A percentile compares a stretch with the other conserved stretches of the same genome.
These are phyloP conservation scores for Nyssa sinensis DNA, from an alignment of 148 eudicot genomes.

Conservation along the genomic window DNA sequence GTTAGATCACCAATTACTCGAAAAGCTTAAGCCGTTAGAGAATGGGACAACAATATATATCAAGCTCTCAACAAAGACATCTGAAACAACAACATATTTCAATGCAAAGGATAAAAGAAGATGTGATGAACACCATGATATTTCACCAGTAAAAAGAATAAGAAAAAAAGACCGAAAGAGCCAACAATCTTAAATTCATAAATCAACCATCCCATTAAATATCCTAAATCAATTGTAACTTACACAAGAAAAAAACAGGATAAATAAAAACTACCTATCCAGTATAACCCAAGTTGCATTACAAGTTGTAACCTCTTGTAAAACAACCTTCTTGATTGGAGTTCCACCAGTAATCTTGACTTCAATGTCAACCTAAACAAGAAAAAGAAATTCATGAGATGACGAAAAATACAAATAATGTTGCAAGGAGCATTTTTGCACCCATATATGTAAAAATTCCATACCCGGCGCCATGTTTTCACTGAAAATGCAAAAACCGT, in stretches of 20 bases:
- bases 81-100: neutral
- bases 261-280: slow-evolving; percentile 31
- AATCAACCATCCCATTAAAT: neutral
- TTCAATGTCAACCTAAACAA: slow-evolving; percentile 37
- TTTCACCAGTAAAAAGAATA: neutral
- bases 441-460: neutral
- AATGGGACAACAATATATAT: too few species aligned
- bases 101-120: neutral
- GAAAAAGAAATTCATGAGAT: neutral
- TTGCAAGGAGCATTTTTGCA: neutral
- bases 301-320: slow-evolving; percentile 31
- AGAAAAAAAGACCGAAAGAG: neutral
- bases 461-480: neutral
- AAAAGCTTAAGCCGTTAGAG: too few species aligned
- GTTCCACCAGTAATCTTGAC: slow-evolving; percentile 45
- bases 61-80: too few species aligned
- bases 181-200: neutral
- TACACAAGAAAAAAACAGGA: too few species aligned
- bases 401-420: neutral
- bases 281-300: slow-evolving; percentile 44
- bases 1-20: too few species aligned
- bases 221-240: neutral
- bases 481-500: neutral
- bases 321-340: slow-evolving; percentile 37
- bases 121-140: neutral